Percentiles rank a stretch among this genome's conserved stretches.
These are phyloP conservation scores for Fraxinus baroniana DNA, from an alignment of 305 asterid species.

Conservation along the genomic window DNA sequence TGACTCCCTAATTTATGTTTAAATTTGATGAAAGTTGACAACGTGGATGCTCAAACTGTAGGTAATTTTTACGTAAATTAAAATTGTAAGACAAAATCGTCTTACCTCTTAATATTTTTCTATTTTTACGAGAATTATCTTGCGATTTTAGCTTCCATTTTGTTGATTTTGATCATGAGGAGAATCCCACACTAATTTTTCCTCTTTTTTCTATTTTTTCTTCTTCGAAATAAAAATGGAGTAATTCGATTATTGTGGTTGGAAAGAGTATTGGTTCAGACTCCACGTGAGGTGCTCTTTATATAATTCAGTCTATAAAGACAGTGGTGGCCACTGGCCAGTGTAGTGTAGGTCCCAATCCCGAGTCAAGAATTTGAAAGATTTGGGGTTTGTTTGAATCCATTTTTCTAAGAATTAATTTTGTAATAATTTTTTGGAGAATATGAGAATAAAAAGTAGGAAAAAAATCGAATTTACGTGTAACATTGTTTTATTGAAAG, in stretches of 20 bases:
- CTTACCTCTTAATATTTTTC: too few relatives aligned
- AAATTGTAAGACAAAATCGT: too few relatives aligned
- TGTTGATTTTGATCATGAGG: not conserved
- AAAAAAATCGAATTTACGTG: too few relatives aligned
- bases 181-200: not conserved
- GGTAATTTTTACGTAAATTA: too few relatives aligned
- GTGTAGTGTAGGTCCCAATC: slow-evolving; percentile 51
- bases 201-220: not conserved
- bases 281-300: slow-evolving; percentile 99
- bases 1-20: not conserved
- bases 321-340: slow-evolving; percentile 79
- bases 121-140: too few relatives aligned
- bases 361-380: slow-evolving; percentile 51
- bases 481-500: too few relatives aligned
- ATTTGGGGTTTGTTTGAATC: not conserved
- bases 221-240: not conserved
- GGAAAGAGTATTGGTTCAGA: slow-evolving; percentile 86
- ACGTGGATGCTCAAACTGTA: not conserved
- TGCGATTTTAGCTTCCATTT: slow-evolving; percentile 8
- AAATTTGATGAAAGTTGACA: slow-evolving; percentile 11
- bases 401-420: too few relatives aligned
- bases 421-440: too few relatives aligned
- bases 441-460: too few relatives aligned
- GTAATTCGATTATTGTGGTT: slow-evolving; percentile 29
- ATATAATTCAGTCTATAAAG: slow-evolving; percentile 91